A percentile compares a stretch with the other conserved stretches of the same genome.
Evolutionary conservation across 2,329 filamentous ascomycete genomes (phyloP).

Genomic region (Neocucurbitaria cava): DNA sequence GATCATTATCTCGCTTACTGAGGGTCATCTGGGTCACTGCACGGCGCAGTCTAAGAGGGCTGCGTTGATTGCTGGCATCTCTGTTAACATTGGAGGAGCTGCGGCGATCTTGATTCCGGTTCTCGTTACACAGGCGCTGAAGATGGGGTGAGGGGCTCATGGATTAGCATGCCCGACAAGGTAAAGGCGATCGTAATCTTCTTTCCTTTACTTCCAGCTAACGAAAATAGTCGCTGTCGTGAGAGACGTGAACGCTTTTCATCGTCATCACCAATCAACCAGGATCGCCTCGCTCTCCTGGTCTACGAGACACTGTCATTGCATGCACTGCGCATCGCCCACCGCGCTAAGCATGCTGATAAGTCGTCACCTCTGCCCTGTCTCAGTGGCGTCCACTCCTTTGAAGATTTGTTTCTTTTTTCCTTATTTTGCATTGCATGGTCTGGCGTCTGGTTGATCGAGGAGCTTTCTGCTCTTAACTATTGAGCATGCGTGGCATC

Average conservation of each 20-base stretch:
- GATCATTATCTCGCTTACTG: conserved; percentile 37
- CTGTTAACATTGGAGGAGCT: conserved; percentile 33
- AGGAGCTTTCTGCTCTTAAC: background rate
- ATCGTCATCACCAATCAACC: background rate
- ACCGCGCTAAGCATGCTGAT: background rate
- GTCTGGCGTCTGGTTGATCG: conserved; percentile 1
- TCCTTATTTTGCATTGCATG: conserved; percentile 17
- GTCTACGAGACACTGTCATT: background rate
- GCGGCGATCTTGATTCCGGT: conserved; percentile 35
- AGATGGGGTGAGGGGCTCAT: conserved; percentile 14
- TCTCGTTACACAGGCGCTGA: conserved; percentile 28
- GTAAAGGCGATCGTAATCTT: background rate
- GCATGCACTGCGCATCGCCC: background rate
- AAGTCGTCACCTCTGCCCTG: background rate
- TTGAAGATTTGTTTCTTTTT: background rate
- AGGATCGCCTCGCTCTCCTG: too few relatives aligned
- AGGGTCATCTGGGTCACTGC: conserved; percentile 41
- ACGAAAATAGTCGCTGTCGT: background rate
- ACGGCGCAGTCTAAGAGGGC: conserved; percentile 37
- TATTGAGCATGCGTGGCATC: too few relatives aligned
- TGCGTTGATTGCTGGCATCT: conserved; percentile 39
- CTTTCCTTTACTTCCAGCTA: background rate
- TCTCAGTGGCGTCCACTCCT: background rate
- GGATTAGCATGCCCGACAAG: too few relatives aligned
- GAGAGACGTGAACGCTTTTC: background rate